phyloP scores from a whole-genome alignment of 2,329 filamentous ascomycete genomes.

The Diaporthe ampelina region DNA sequence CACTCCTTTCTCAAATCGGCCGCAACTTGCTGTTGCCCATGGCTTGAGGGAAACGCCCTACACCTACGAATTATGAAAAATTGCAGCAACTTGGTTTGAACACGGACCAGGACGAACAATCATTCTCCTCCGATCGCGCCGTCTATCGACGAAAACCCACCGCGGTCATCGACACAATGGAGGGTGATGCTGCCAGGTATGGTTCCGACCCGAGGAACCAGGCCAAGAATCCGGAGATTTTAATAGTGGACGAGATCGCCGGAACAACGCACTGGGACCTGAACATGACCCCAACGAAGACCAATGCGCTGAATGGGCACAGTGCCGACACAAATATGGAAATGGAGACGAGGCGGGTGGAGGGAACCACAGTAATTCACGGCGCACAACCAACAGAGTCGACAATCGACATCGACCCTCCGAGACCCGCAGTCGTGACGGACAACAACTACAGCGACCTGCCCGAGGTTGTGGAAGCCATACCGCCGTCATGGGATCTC shows the following conservation, averaged over 20 bases:
- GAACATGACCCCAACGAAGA: conserved; percentile 11
- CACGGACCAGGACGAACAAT: conserved; percentile 5
- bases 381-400: not conserved
- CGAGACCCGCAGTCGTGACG: conserved; percentile 24
- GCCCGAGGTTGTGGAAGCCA: conserved; percentile 23
- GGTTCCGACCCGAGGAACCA: conserved; percentile 1
- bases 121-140: not conserved
- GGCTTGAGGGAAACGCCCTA: conserved; percentile 14
- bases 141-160: not conserved
- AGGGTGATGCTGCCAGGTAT: not conserved
- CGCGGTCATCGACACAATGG: not conserved
- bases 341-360: conserved; percentile 7
- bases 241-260: conserved; percentile 7
- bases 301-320: conserved; percentile 1
- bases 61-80: conserved; percentile 25
- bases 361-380: conserved; percentile 26
- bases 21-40: conserved; percentile 7
- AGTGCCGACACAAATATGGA: not conserved
- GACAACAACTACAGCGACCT: conserved; percentile 33
- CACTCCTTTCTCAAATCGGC: conserved; percentile 10
- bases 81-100: conserved; percentile 23
- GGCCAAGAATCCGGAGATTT: conserved; percentile 3
- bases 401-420: conserved; percentile 11
- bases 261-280: conserved; percentile 29
- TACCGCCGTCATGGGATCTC: conserved; percentile 26